Base-by-base conservation (phyloP, 805 yeast species). In the Starmerella bacillaris region DNA sequence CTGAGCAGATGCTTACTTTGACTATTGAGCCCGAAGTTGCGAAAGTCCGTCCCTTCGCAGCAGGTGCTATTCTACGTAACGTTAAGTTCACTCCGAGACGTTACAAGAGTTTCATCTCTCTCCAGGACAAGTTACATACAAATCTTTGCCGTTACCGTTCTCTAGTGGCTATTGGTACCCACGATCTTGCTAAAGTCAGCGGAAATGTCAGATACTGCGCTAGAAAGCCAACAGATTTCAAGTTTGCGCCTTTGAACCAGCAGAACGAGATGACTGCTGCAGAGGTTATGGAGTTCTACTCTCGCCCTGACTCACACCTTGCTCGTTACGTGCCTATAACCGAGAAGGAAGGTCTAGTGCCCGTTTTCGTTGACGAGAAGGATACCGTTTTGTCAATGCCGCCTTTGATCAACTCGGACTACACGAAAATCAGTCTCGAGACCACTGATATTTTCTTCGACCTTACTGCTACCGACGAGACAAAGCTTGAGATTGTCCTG, bases 141-240 rank as follows among this genome's bases (percentile, higher is more conserved):
- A 89, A 89, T 57, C 64, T 89, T 52, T 86, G 98, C 60, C 86
- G 99, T 65, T 79, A 86, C 60, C 79, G 99, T 68, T 76, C 94
- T 22, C 68, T 89, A 48, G 98, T 89, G 37, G 96, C 98, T 34
- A 83, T 86, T 68, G 99, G 99, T 51, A 89, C 99, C 36, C 99
- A 89, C 54, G 96, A 89, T 58, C 65, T 76, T 42, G 92, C 80
- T 56, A 70, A 77, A 32, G 60, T 86, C 46, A 55, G 68, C 27
- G 78, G 79, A 19, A 92, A 93, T 40, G 82, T 89, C 62, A 70
- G 80, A 37, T 89, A 82, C 63, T 80, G 76, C 53, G 95, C 89
- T 29, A 61, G 78, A 45, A 64, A 72, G 36, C 94, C 94, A 39
- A 61, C 67, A 45, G 83, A 78, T 30, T 65, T 89, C 55, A 64